Conservation (phyloP, 1,284 basidiomycete species). For the Heterobasidion irregulare region DNA sequence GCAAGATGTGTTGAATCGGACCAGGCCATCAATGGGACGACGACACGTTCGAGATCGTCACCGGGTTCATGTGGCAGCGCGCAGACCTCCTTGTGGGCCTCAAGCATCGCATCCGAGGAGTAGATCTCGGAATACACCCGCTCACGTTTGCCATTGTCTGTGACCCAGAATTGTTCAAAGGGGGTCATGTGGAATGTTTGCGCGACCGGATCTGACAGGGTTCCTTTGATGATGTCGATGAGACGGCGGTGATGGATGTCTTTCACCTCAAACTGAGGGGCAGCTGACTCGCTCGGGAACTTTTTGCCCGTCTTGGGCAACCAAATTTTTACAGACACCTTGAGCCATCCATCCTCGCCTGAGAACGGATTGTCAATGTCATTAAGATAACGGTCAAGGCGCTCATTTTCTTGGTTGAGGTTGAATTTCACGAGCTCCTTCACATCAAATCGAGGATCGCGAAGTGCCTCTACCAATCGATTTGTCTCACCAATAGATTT, state of each 20-base stretch:
- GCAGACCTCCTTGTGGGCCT: neutral
- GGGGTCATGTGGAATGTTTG: neutral
- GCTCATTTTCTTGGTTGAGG: neutral
- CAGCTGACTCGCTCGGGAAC: neutral
- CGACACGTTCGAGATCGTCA: neutral
- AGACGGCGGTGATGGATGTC: neutral
- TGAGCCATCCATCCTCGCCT: neutral
- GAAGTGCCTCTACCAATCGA: neutral
- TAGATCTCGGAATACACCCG: neutral
- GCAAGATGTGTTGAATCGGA: constrained; percentile 2
- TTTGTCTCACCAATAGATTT: neutral
- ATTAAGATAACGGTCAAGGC: neutral
- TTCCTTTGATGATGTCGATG: neutral
- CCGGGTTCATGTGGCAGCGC: neutral
- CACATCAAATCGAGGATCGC: neutral
- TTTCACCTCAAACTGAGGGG: neutral
- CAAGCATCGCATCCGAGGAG: neutral
- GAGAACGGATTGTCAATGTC: neutral
- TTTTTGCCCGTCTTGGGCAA: neutral
- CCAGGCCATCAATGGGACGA: neutral
- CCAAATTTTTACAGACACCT: neutral
- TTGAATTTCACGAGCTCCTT: neutral
- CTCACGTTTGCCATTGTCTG: neutral
- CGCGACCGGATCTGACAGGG: neutral
- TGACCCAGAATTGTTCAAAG: neutral